Evolutionary conservation across 2,329 filamentous ascomycete species (phyloP).

Genomic region (Botrytis medusae): DNA sequence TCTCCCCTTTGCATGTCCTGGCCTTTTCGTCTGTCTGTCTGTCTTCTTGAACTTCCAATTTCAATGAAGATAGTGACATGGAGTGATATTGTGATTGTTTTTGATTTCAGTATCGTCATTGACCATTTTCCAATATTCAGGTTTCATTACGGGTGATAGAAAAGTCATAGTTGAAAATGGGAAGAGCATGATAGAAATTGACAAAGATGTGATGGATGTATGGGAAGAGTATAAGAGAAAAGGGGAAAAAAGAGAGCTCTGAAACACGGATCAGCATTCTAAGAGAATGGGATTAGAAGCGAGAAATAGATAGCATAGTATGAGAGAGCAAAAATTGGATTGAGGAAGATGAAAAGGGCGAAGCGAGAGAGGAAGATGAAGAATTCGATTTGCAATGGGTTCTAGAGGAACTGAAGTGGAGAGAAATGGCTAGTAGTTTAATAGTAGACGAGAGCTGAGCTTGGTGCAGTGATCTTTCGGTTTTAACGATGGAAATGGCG

Average conservation of each 20-base stretch:
- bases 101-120: too few relatives aligned
- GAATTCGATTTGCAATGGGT: background rate
- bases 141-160: too few relatives aligned
- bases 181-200: background rate
- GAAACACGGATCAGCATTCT: background rate
- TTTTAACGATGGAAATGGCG: background rate
- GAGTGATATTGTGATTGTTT: too few relatives aligned
- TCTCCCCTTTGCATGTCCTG: too few relatives aligned
- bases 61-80: too few relatives aligned
- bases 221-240: background rate
- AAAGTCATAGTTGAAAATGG: background rate
- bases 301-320: too few relatives aligned
- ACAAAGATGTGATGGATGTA: background rate
- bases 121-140: too few relatives aligned
- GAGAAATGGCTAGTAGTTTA: background rate
- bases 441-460: background rate
- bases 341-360: background rate
- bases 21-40: too few relatives aligned
- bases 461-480: background rate
- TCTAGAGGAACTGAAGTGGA: background rate
- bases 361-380: background rate
- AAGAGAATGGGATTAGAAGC: background rate
- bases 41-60: too few relatives aligned
- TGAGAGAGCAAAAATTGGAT: background rate
- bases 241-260: background rate